These are phyloP conservation scores for Endoconidiophora polonica DNA, from an alignment of 2,329 filamentous ascomycete species.

Conservation along the genomic window DNA sequence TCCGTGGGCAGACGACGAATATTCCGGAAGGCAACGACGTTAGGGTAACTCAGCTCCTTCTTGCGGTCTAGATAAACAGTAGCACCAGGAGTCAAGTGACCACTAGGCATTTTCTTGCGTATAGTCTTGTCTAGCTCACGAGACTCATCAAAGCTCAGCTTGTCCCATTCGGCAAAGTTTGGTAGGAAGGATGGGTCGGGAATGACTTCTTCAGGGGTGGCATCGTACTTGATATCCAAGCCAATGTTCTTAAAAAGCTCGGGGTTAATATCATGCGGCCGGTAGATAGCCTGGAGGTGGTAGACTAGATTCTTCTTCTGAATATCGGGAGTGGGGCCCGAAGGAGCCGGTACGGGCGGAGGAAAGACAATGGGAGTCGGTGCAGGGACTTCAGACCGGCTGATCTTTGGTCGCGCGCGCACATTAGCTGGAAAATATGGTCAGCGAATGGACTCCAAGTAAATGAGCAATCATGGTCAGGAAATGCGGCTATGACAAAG, in stretches of 20 bases:
- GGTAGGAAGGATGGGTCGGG: constrained; percentile 38
- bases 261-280: constrained; percentile 31
- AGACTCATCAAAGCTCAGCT: constrained; percentile 31
- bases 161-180: constrained; percentile 35
- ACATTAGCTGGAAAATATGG: constrained; percentile 7
- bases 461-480: background rate
- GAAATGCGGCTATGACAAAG: too few species aligned
- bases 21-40: constrained; percentile 43
- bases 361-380: constrained; percentile 39
- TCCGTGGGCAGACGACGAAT: constrained; percentile 40
- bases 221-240: constrained; percentile 36
- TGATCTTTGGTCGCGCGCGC: constrained; percentile 17
- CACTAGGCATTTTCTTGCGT: constrained; percentile 32
- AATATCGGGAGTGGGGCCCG: constrained; percentile 14
- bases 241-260: constrained; percentile 41
- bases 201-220: constrained; percentile 30
- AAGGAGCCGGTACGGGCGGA: constrained; percentile 14
- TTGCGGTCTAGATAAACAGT: constrained; percentile 41
- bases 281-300: constrained; percentile 36
- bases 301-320: constrained; percentile 26
- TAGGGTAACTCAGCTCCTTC: constrained; percentile 37
- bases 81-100: constrained; percentile 38
- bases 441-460: background rate
- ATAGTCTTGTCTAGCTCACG: constrained; percentile 31
- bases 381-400: constrained; percentile 37